These are phyloP conservation scores for Syzygium malaccense DNA, from an alignment of 441 rosid genomes.

Conservation along the genomic window DNA sequence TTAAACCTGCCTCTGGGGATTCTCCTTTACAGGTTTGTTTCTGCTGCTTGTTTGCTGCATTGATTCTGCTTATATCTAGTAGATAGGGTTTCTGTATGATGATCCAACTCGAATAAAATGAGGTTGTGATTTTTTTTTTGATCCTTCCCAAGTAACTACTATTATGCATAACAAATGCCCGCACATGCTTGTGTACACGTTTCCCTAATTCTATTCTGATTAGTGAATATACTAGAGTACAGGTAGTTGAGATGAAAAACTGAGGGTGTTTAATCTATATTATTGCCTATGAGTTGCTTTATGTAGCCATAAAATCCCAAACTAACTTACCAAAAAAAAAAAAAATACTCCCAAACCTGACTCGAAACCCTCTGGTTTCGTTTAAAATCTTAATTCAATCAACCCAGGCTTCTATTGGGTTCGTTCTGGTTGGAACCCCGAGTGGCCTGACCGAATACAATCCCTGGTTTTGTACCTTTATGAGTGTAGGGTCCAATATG, in stretches of 20 bases:
- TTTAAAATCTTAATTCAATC: neutral
- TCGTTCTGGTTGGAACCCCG: neutral
- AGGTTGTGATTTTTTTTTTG: neutral
- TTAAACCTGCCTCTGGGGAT: conserved; percentile 89
- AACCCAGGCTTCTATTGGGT: neutral
- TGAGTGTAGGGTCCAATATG: neutral
- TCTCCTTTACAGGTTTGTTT: conserved; percentile 86
- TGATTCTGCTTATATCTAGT: neutral
- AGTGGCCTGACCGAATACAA: neutral
- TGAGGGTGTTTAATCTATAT: neutral
- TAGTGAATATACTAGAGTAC: neutral
- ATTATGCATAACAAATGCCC: neutral
- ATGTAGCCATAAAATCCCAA: neutral
- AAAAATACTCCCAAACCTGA: neutral
- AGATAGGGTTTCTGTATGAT: neutral
- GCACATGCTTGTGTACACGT: neutral
- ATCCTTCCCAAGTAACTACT: neutral
- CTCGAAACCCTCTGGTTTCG: neutral
- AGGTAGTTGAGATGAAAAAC: neutral
- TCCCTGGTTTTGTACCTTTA: neutral
- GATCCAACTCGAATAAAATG: neutral
- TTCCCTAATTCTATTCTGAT: neutral
- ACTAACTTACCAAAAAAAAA: no score
- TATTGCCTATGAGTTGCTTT: neutral
- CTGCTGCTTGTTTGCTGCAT: neutral